Evolutionary conservation across 106 monocot genomes (phyloP), one percentile per base, ranked within the genome.

Genomic region (Acorus gramineus): DNA sequence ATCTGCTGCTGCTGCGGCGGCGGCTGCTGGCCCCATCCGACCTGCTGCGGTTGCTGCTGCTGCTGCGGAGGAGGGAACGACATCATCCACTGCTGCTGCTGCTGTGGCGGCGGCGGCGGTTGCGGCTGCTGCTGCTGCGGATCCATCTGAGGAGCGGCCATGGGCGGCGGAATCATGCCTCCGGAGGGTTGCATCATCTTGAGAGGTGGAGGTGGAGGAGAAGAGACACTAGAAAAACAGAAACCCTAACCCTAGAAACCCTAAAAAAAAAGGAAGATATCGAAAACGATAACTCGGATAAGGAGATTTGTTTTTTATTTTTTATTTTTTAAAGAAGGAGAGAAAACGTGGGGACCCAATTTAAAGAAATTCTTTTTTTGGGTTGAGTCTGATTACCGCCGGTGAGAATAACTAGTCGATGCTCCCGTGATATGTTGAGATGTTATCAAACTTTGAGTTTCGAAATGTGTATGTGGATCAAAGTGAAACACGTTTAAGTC

Each of bases 11-110:
- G 84, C 14, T 78, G 81, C 0, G 79, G 79, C 3, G 65, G 73
- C 14, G 69, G 76, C 66, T 81, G 90, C 68, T 86, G 90, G 69
- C 72, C 72, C 87, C 87, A 87, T 71, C 75, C 75, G 49, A 74
- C 75, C 48, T 53, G 75, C 11, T 69, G 84, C 43, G 76, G 79
- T 56, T 70, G 74, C 62, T 66, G 76, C 42, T 83, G 83, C 14
- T 80, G 62, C 50, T 76, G 66, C 50, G 59, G 75, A 3, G 74
- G 74, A 2, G 53, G 65, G 2, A 67, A 57, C 49, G 57, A 50
- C 73, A 60, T 46, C 79, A 77, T 76, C 81, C 73, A 67, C 69
- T 44, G 59, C 71, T 67, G 69, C 63, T 72, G 78, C 64, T 78
- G 85, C 49, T 68, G 77, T 3, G 59, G 70, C 63, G 14, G 67